Percentiles rank a stretch among this genome's conserved stretches.
Evolutionary conservation across 768 basidiomycete species (phyloP).

Genomic region (Chalciporus piperatus): DNA sequence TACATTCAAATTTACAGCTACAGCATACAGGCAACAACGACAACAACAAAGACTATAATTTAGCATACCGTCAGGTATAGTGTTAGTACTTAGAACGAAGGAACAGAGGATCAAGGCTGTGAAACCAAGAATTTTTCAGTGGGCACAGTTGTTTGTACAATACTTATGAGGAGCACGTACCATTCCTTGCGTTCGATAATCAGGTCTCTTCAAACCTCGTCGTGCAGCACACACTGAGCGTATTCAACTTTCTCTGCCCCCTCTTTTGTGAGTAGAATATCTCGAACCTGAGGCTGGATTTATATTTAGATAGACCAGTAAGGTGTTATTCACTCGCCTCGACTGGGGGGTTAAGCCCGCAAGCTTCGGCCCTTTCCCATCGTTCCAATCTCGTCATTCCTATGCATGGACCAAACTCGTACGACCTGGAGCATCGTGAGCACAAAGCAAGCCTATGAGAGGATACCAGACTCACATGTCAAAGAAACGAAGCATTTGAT

Average conservation of each 20-base stretch:
- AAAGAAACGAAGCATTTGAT: conserved; percentile 76
- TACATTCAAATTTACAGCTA: too few species aligned
- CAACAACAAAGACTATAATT: not conserved
- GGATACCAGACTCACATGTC: conserved; percentile 56
- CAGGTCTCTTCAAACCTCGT: conserved; percentile 25
- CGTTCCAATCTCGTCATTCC: conserved; percentile 80
- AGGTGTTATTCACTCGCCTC: conserved; percentile 49
- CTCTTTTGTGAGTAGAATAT: conserved; percentile 72
- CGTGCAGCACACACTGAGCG: conserved; percentile 61
- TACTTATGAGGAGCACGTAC: not conserved
- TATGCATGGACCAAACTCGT: conserved; percentile 78
- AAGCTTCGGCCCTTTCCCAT: conserved; percentile 78
- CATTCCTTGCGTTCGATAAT: not conserved
- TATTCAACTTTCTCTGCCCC: conserved; percentile 54
- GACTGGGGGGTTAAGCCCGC: conserved; percentile 76
- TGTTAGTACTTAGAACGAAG: not conserved
- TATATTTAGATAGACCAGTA: not conserved
- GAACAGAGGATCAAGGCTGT: not conserved
- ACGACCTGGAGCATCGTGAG: conserved; percentile 46
- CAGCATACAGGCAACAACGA: too few species aligned
- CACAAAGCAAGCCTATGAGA: not conserved
- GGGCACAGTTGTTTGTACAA: not conserved
- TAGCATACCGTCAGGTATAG: not conserved
- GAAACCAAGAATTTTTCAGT: not conserved
- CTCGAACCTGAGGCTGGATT: conserved; percentile 53